phyloP scores from a whole-genome alignment of 139 green algal species.

The Tetradesmus obliquus region DNA sequence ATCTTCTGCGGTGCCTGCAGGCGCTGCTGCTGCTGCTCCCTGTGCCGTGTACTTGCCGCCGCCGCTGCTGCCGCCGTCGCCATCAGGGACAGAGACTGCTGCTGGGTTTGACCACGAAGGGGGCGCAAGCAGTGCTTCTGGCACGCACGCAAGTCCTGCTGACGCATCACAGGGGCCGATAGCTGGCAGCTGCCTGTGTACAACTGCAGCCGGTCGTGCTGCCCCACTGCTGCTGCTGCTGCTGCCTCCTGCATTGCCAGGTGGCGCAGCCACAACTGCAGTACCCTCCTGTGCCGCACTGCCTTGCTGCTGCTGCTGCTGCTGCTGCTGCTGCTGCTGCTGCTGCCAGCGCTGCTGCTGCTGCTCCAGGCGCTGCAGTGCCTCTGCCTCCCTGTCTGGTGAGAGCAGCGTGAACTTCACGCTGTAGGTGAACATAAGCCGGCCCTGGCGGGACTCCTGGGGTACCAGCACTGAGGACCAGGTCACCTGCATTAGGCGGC shows the following conservation, averaged over 20 bases:
- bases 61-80: neutral
- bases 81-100: neutral
- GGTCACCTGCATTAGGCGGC: slow-evolving; percentile 25
- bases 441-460: neutral
- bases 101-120: neutral
- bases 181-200: neutral
- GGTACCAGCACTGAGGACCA: slow-evolving; percentile 41
- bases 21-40: neutral
- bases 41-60: neutral
- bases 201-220: neutral
- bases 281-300: neutral
- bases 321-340: slow-evolving; percentile 45
- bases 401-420: slow-evolving; percentile 37
- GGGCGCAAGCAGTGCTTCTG: neutral
- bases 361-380: neutral
- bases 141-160: neutral
- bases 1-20: neutral
- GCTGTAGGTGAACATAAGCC: slow-evolving; percentile 35
- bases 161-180: slow-evolving; percentile 28
- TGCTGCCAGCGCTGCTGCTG: slow-evolving; percentile 41
- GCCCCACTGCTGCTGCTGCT: slow-evolving; percentile 24
- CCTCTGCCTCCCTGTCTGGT: slow-evolving; percentile 3
- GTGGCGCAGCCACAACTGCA: neutral
- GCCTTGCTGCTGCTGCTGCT: slow-evolving; percentile 26
- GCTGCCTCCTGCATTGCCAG: neutral